Percentiles rank a stretch among this genome's conserved stretches.
Conservation (phyloP, 2,329 filamentous ascomycete genomes). For the Sordariomycetes sp. region DNA sequence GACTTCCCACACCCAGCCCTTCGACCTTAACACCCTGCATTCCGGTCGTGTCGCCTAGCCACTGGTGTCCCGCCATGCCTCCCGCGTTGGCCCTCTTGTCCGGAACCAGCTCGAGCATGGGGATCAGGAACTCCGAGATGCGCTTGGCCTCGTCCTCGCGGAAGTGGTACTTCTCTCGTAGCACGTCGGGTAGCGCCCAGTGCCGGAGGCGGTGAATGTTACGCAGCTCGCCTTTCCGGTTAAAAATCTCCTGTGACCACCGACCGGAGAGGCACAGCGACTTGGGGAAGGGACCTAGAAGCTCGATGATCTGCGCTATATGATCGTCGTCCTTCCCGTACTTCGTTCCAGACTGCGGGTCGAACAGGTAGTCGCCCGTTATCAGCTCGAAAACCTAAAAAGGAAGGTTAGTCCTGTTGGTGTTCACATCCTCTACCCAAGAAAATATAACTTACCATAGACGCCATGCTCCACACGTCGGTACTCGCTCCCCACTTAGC, state of each 20-base stretch:
- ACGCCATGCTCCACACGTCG: conserved; percentile 98
- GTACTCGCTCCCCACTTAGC: conserved; percentile 99
- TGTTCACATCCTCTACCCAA: not conserved
- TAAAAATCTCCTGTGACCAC: conserved; percentile 98
- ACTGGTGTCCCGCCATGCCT: conserved; percentile 80
- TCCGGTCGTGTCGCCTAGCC: conserved; percentile 75
- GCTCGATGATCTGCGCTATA: conserved; percentile 96
- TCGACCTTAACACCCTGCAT: conserved; percentile 75
- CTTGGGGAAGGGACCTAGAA: conserved; percentile 88
- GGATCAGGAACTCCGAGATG: conserved; percentile 71
- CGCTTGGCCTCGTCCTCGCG: conserved; percentile 67
- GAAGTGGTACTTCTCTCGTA: conserved; percentile 96
- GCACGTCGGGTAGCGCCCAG: conserved; percentile 88
- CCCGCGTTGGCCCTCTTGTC: conserved; percentile 89
- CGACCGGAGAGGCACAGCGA: conserved; percentile 85
- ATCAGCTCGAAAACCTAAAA: conserved; percentile 81
- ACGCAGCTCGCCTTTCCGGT: conserved; percentile 89
- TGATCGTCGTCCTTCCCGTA: conserved; percentile 99
- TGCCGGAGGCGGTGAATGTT: conserved; percentile 95
- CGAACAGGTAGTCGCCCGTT: conserved; percentile 96
- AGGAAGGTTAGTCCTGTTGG: not conserved
- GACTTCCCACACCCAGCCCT: conserved; percentile 64
- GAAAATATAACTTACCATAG: conserved; percentile 62
- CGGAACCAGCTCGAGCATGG: conserved; percentile 84
- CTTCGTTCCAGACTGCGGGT: conserved; percentile 95